A percentile compares a stretch with the other conserved stretches of the same genome.
These are phyloP conservation scores for Hygrophorus russula DNA, from an alignment of 768 basidiomycete genomes.

Conservation along the genomic window DNA sequence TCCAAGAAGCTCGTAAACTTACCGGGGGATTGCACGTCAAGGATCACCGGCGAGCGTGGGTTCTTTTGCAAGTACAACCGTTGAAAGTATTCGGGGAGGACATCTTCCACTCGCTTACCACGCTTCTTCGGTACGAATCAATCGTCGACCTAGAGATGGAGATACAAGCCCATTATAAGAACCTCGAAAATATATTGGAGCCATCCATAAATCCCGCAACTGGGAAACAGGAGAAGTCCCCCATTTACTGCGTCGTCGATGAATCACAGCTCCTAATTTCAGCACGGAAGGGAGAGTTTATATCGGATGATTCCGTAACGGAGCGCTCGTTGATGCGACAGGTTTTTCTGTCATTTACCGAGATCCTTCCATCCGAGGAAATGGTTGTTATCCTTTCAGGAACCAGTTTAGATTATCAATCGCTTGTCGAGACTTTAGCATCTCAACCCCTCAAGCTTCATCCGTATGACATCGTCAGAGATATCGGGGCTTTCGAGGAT, in stretches of 20 bases:
- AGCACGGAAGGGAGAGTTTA: neutral
- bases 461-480: neutral
- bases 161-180: neutral
- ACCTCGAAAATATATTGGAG: neutral
- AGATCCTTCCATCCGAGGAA: neutral
- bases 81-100: neutral
- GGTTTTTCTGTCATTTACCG: neutral
- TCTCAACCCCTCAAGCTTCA: neutral
- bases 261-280: neutral
- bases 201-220: neutral
- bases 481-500: conserved; percentile 6
- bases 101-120: conserved; percentile 1
- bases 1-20: conserved; percentile 3
- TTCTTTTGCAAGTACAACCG: conserved; percentile 6
- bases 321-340: neutral
- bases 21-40: conserved; percentile 3
- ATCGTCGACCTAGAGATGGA: neutral
- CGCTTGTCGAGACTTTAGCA: neutral
- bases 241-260: neutral
- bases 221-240: neutral
- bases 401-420: conserved; percentile 2
- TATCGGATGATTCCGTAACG: neutral
- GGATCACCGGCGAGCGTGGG: conserved; percentile 4
- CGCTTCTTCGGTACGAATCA: neutral
- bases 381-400: conserved; percentile 5